Percentiles rank a stretch among this genome's conserved stretches.
Conservation (phyloP, 2,329 filamentous ascomycete genomes). For the Trichoderma sp. region DNA sequence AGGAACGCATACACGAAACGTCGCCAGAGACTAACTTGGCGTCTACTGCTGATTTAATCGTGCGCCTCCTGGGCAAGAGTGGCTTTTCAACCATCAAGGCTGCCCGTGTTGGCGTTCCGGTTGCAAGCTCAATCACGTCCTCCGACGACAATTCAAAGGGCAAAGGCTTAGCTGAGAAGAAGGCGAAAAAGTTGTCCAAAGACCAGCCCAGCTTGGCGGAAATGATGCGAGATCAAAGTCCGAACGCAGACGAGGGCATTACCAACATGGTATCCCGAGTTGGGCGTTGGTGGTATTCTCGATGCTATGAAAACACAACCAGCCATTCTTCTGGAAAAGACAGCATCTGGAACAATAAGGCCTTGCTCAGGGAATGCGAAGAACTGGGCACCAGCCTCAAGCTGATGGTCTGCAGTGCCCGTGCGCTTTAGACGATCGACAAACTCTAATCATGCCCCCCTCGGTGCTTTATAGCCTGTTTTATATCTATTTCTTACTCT, state of each 20-base stretch:
- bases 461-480: neutral
- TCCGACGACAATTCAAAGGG: constrained; percentile 24
- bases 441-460: constrained; percentile 40
- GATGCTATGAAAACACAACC: constrained; percentile 78
- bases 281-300: constrained; percentile 93
- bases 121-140: constrained; percentile 51
- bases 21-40: constrained; percentile 60
- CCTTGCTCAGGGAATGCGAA: constrained; percentile 79
- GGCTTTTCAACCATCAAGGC: constrained; percentile 72
- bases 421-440: constrained; percentile 64
- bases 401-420: constrained; percentile 85
- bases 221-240: constrained; percentile 68
- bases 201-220: constrained; percentile 62
- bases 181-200: constrained; percentile 39
- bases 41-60: constrained; percentile 58
- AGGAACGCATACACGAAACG: constrained; percentile 63
- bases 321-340: constrained; percentile 46
- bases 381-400: constrained; percentile 83
- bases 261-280: constrained; percentile 90
- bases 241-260: constrained; percentile 76
- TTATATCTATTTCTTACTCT: neutral
- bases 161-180: constrained; percentile 25
- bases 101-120: constrained; percentile 75
- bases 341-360: constrained; percentile 78
- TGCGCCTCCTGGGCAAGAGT: constrained; percentile 64